Percentiles rank a stretch among this genome's conserved stretches.
Conservation (phyloP, 2,329 filamentous ascomycete genomes). For the Botryotinia convoluta region DNA sequence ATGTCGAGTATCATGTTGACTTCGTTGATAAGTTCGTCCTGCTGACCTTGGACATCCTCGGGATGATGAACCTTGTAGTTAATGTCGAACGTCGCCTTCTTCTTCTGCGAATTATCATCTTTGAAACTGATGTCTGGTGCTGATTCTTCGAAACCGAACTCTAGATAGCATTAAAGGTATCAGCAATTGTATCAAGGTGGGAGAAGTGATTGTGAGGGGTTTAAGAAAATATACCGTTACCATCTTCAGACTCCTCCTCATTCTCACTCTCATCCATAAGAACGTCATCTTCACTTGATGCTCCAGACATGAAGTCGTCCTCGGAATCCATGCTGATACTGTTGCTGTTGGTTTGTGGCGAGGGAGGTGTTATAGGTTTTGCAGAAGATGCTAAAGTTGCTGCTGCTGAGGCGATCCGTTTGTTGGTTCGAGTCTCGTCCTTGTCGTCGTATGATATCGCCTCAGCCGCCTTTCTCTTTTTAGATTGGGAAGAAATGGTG, state of each 20-base stretch:
- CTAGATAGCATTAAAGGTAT: slow-evolving; percentile 24
- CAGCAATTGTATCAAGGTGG: slow-evolving; percentile 17
- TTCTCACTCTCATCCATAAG: slow-evolving; percentile 78
- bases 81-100: slow-evolving; percentile 76
- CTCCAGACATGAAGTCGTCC: slow-evolving; percentile 84
- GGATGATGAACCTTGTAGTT: slow-evolving; percentile 81
- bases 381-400: slow-evolving; percentile 23
- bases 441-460: slow-evolving; percentile 39
- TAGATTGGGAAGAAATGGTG: slow-evolving; percentile 53
- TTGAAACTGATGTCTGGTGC: slow-evolving; percentile 50
- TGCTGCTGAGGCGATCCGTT: slow-evolving; percentile 41
- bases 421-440: slow-evolving; percentile 36
- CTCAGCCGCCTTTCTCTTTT: slow-evolving; percentile 53
- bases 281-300: slow-evolving; percentile 73
- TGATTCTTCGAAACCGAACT: slow-evolving; percentile 47
- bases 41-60: slow-evolving; percentile 76
- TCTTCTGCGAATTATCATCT: slow-evolving; percentile 67
- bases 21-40: slow-evolving; percentile 82
- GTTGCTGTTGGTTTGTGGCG: slow-evolving; percentile 51
- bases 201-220: not conserved
- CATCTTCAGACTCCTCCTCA: slow-evolving; percentile 55
- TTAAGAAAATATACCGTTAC: slow-evolving; percentile 26
- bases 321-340: slow-evolving; percentile 91
- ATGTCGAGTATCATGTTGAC: slow-evolving; percentile 90
- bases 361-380: slow-evolving; percentile 46